Conservation (phyloP, 2,329 filamentous ascomycete genomes). For the Amphichorda felina region DNA sequence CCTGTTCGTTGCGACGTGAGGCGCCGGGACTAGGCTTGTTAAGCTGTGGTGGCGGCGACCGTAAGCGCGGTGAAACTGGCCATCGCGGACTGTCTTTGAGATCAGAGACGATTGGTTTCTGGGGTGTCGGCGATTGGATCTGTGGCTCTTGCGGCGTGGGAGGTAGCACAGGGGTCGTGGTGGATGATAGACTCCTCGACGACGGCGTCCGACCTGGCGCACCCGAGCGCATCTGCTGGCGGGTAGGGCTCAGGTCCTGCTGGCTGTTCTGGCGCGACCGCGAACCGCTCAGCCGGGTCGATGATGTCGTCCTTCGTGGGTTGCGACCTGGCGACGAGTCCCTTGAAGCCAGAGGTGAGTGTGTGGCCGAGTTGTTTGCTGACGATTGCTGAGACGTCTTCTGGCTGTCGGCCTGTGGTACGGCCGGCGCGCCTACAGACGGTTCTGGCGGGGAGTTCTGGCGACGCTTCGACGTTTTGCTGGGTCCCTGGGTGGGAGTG, state of each 20-base stretch:
- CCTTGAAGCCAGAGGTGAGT: constrained; percentile 26
- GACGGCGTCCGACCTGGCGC: constrained; percentile 50
- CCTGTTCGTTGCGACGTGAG: constrained; percentile 34
- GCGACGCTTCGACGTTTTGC: constrained; percentile 7
- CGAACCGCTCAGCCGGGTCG: constrained; percentile 22
- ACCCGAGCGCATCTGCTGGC: constrained; percentile 31
- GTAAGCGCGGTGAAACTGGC: constrained; percentile 66
- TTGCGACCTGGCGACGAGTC: constrained; percentile 36
- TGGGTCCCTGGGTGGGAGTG: constrained; percentile 7
- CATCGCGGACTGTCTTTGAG: constrained; percentile 52
- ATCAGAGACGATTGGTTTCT: constrained; percentile 45
- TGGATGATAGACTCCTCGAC: constrained; percentile 56
- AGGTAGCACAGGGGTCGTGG: constrained; percentile 54
- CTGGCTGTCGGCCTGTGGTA: constrained; percentile 11
- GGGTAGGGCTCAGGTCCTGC: constrained; percentile 52
- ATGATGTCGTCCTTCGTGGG: constrained; percentile 20
- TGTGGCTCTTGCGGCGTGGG: constrained; percentile 48
- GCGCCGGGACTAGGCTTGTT: constrained; percentile 32
- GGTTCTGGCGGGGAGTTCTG: constrained; percentile 5
- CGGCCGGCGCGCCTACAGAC: constrained; percentile 1
- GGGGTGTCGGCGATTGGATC: constrained; percentile 48
- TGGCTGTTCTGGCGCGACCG: constrained; percentile 54
- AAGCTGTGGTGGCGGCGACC: constrained; percentile 58
- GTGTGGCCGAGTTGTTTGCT: constrained; percentile 20
- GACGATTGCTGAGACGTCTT: constrained; percentile 23